phyloP scores from a whole-genome alignment of 176 grass and related monocot species.

The Aegilops longissima region DNA sequence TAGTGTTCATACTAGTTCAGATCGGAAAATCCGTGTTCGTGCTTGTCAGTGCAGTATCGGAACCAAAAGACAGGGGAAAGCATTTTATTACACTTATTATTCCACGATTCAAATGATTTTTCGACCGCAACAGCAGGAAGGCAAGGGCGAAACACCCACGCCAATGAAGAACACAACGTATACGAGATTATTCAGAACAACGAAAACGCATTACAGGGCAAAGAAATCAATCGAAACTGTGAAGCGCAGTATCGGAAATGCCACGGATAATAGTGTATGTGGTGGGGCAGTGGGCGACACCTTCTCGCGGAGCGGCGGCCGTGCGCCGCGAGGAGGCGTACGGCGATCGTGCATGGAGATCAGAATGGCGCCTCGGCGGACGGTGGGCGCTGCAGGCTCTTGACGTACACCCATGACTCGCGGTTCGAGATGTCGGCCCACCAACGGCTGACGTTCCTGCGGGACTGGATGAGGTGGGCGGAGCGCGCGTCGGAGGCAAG shows the following conservation, averaged over 20 bases:
- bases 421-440: constrained; percentile 51
- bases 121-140: background rate
- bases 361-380: constrained; percentile 44
- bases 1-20: background rate
- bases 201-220: background rate
- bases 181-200: constrained; percentile 20
- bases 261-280: background rate
- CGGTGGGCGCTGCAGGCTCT: constrained; percentile 57
- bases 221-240: background rate
- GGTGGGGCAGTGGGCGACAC: background rate
- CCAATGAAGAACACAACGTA: background rate
- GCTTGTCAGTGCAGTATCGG: background rate
- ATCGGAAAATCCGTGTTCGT: background rate
- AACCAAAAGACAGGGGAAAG: background rate
- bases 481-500: constrained; percentile 43
- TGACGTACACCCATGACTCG: constrained; percentile 56
- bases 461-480: constrained; percentile 38
- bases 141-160: background rate
- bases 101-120: background rate
- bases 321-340: background rate
- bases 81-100: background rate
- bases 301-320: background rate
- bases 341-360: background rate
- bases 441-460: constrained; percentile 61
- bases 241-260: background rate